phyloP scores from a whole-genome alignment of 2,329 filamentous ascomycete genomes.

The Penicillium sp. region DNA sequence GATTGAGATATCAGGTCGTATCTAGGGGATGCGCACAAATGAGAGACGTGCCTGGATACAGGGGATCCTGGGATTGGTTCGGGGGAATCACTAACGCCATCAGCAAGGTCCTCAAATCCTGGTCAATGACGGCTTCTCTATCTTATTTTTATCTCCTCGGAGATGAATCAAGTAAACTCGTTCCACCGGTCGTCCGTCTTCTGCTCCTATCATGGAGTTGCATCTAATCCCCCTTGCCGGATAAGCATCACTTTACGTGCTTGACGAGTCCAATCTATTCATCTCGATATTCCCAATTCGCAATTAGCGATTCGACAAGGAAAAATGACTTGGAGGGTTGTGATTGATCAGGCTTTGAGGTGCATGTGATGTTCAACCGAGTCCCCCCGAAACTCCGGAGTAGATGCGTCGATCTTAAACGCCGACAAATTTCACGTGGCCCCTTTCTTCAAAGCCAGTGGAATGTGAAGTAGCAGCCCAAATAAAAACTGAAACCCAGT shows the following conservation, averaged over 20 bases:
- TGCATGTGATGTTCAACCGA: not conserved
- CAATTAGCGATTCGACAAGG: not conserved
- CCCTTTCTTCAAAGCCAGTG: not conserved
- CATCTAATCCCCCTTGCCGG: conserved; percentile 4
- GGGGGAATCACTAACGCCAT: not conserved
- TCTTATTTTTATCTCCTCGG: conserved; percentile 4
- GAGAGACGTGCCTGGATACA: not conserved
- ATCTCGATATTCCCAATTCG: not conserved
- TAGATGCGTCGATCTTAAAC: not conserved
- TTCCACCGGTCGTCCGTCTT: not conserved
- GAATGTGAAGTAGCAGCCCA: not conserved
- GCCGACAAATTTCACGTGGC: not conserved
- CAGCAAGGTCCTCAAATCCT: not conserved
- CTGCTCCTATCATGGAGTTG: conserved; percentile 2
- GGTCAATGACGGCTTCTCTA: not conserved
- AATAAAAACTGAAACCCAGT: no score
- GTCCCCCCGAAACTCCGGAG: not conserved
- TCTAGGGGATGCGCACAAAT: not conserved
- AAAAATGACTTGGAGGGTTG: not conserved
- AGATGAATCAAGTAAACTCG: not conserved
- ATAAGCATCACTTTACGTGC: not conserved
- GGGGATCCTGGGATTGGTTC: not conserved
- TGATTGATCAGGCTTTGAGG: not conserved
- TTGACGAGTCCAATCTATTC: not conserved
- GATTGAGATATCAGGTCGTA: not conserved